Conservation (phyloP, 2,329 filamentous ascomycete genomes). For the Alternaria incomplexa region DNA sequence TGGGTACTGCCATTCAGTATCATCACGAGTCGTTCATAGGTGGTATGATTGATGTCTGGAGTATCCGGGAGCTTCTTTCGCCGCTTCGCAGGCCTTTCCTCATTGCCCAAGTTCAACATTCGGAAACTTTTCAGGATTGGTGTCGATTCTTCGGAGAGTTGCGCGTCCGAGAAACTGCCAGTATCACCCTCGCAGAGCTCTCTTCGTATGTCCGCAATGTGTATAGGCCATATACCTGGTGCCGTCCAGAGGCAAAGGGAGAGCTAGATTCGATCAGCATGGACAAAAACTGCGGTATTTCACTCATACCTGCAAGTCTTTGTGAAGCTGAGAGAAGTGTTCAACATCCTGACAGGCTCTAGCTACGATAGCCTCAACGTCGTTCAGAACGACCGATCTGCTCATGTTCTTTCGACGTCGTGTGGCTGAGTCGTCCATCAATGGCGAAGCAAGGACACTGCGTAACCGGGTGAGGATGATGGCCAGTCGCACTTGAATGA, state of each 20-base stretch:
- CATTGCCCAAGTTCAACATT: slow-evolving; percentile 19
- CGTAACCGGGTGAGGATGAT: slow-evolving; percentile 28
- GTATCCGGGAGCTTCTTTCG: slow-evolving; percentile 26
- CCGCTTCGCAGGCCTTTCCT: slow-evolving; percentile 39
- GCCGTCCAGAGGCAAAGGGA: slow-evolving; percentile 44
- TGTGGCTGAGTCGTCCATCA: not conserved
- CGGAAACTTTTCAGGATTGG: slow-evolving; percentile 24
- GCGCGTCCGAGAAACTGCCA: slow-evolving; percentile 27
- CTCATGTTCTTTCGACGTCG: slow-evolving; percentile 4
- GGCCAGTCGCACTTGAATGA: slow-evolving; percentile 35
- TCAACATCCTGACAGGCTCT: slow-evolving; percentile 27
- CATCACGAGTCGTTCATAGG: slow-evolving; percentile 29
- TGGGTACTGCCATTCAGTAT: slow-evolving; percentile 31
- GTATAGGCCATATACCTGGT: slow-evolving; percentile 32
- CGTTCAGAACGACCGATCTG: slow-evolving; percentile 14
- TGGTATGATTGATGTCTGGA: slow-evolving; percentile 12
- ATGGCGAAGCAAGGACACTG: slow-evolving; percentile 2
- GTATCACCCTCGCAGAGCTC: slow-evolving; percentile 27
- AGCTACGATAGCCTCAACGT: slow-evolving; percentile 23
- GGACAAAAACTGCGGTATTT: not conserved
- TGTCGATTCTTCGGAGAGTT: slow-evolving; percentile 28
- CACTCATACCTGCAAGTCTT: slow-evolving; percentile 42
- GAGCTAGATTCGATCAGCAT: slow-evolving; percentile 29
- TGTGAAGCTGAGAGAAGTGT: slow-evolving; percentile 24
- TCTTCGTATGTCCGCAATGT: slow-evolving; percentile 28